A percentile compares a stretch with the other conserved stretches of the same genome.
Conservation (phyloP, 495 filamentous ascomycete species). For the Neurospora sp. region DNA sequence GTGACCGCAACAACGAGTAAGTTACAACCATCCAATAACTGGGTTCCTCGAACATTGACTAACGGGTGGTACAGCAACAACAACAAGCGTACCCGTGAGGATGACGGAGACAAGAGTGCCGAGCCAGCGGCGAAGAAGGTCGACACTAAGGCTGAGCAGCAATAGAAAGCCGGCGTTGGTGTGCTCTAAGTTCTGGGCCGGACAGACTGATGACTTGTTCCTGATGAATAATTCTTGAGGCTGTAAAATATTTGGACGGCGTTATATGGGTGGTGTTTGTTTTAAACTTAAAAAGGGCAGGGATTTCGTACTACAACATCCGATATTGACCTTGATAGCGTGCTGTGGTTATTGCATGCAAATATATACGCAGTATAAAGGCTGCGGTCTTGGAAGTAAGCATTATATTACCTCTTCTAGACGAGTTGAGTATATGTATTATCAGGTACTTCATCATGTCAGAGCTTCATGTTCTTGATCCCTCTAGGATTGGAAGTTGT, state of each 20-base stretch:
- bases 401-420: background rate
- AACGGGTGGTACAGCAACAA: conserved; percentile 21
- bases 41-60: conserved; percentile 4
- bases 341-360: background rate
- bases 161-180: background rate
- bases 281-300: background rate
- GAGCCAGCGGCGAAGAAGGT: conserved; percentile 26
- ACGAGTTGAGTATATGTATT: background rate
- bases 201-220: background rate
- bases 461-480: background rate
- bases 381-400: background rate
- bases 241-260: background rate
- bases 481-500: background rate
- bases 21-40: background rate
- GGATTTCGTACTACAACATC: background rate
- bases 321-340: background rate
- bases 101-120: conserved; percentile 17
- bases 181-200: background rate
- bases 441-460: background rate
- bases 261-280: background rate
- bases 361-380: background rate
- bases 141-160: background rate
- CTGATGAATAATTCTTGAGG: background rate
- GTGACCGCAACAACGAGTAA: conserved; percentile 22
- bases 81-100: conserved; percentile 36